Base-by-base conservation (phyloP, 2,329 filamentous ascomycete species). In the Fusarium nygamai region DNA sequence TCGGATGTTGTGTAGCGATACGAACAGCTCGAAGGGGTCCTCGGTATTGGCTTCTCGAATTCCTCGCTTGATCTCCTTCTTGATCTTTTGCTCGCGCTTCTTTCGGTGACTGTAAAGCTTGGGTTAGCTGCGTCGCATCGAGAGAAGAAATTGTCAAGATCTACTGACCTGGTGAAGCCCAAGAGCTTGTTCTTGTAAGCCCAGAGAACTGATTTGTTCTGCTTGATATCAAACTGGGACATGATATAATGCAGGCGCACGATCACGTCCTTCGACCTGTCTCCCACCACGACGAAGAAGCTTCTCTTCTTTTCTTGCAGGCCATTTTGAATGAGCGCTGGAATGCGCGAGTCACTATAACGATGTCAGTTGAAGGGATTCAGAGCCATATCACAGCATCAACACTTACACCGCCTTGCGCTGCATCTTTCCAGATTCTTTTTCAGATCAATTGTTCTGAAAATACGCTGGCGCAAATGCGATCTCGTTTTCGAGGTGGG, bases 131-230 rank as follows among this genome's bases (percentile, higher is more conserved):
- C 6, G 69, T 69, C 73, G 68, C 62, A 68, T 63, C 8, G 27
- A 39, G 53, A 1, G 33, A 43, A 59, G 59, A 31, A 27, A 44
- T 27, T 19, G 24, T 16, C 19, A 48, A n/a, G 64, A 48, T 62
- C 77, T 61, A 63, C 78, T 60, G 77, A 89, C 89, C 89, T 95
- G 38, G 94, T 97, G 82, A 98, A 98, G 57, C 95, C 95, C 38
- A 99, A 87, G 17, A 99, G 89, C 84, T 99, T 96, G 83, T 97
- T 97, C 88, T 98, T 98, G 87, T 99, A 99, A 27, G 96, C 96
- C 96, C 96, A 99, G 17, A 99, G 87, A 7, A 99, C 95, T 19
- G 94, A 96, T 84, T 98, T 98, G 86, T 86, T 86, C 83, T 97
- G 91, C 85, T 97, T 97, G 74, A 98, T 90, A 81, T 98, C 94